A percentile compares a stretch with the other conserved stretches of the same genome.
phyloP scores from a whole-genome alignment of 345 rosid genomes.

The Dimocarpus longan region DNA sequence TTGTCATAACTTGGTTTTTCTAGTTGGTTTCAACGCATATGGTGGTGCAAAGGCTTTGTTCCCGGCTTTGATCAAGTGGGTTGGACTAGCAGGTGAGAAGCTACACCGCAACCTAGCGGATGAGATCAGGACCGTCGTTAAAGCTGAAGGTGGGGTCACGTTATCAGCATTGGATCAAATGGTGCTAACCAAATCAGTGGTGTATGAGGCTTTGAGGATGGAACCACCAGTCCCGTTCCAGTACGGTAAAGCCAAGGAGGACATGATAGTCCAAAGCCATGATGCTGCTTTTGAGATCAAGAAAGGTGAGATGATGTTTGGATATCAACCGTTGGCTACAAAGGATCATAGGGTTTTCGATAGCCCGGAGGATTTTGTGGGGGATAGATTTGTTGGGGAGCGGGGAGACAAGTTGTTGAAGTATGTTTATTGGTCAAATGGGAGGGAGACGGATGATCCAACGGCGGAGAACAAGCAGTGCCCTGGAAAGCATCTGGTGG shows the following conservation, averaged over 20 bases:
- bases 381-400: conserved; percentile 43
- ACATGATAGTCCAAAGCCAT: conserved; percentile 44
- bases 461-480: conserved; percentile 55
- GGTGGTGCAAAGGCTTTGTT: conserved; percentile 41
- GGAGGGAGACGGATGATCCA: conserved; percentile 40
- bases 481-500: conserved; percentile 52
- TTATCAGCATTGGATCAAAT: conserved; percentile 38
- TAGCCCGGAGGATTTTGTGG: conserved; percentile 42
- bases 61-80: conserved; percentile 47
- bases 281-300: conserved; percentile 46
- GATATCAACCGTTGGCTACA: conserved; percentile 52
- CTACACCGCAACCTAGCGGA: conserved; percentile 35
- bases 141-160: conserved; percentile 32
- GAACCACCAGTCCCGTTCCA: conserved; percentile 52
- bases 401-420: conserved; percentile 43
- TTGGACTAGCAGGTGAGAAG: conserved; percentile 38
- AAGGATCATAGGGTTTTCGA: conserved; percentile 46
- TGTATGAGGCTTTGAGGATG: conserved; percentile 45
- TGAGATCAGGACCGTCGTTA: conserved; percentile 43
- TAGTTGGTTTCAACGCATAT: conserved; percentile 37
- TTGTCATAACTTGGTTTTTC: conserved; percentile 51
- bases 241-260: conserved; percentile 45
- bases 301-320: conserved; percentile 56
- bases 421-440: conserved; percentile 62
- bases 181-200: conserved; percentile 51